Evolutionary conservation across 768 basidiomycete genomes (phyloP), one percentile per base, ranked within the genome.

Genomic region (Multifurca ochricompacta): DNA sequence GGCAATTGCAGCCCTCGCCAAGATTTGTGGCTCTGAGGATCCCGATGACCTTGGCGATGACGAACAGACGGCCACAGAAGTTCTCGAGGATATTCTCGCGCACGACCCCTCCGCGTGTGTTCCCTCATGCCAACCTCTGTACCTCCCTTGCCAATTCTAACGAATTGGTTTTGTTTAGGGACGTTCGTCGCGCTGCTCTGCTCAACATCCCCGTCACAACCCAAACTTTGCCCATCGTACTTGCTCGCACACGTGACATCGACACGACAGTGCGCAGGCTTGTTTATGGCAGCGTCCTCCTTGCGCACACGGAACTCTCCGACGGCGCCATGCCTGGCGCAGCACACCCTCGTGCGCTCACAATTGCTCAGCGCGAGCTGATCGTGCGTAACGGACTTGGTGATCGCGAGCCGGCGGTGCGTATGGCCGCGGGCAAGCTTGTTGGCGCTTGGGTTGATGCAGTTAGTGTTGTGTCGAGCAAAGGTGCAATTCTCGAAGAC

Each of bases 331-430:
- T 60, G 11, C 50, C 53, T 68, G 73, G 59, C 59, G 74, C 82
- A 43, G 80, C 81, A 1, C 81, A 93, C 58, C 85, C 85, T 1
- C 73, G 77, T 3, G 74, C 73, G 3, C 72, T 97, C 35, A 78
- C 77, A 2, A 81, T 89, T 25, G 70, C 77, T 0, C 88, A 94
- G 62, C 74, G 93, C 10, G 87, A 91, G 62, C 71, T 79, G 21
- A 78, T 95, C 43, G 80, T 95, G 2, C 77, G 79, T 18, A 82
- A 87, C 63, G 95, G 95, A 2, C 73, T 97, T 3, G 84, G 88
- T 0, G 95, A 97, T 68, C 79, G 95, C 25, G 91, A 96, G 54
- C 71, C 76, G 0, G 66, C 70, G 1, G 91, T 97, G 2, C 76
- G 83, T 28, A 70, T 76, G 16, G 90, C 89, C 0, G 85, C 92